Evolutionary conservation across 228 moss, liverwort and hornwort genomes (phyloP), one percentile per base, ranked within the genome.

Genomic region (Sphagnum fallax): DNA sequence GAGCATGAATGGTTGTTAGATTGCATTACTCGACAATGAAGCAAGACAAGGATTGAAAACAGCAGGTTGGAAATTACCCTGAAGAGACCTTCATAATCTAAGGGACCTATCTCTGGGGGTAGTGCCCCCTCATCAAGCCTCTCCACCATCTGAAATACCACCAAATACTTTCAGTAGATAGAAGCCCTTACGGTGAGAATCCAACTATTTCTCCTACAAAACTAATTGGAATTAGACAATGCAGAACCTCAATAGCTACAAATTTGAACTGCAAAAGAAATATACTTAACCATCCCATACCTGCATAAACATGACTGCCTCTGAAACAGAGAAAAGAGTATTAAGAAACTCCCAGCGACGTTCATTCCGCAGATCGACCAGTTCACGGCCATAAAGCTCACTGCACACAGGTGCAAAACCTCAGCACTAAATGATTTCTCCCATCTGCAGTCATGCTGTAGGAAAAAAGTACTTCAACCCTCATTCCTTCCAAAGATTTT

Each of bases 231-330:
- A 32, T 32, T 32, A 32, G 32, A 2, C 32, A 32, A 32, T 32
- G 32, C 32, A 32, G 2, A 32, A 32, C 32, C 32, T 32, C 32
- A 32, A 32, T 32, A 32, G 2, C 32, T 32, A 32, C 32, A 32
- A 32, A 32, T 32, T 32, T 32, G 32, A 32, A 32, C 32, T 55
- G 55, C 8, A 55, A 0, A 55, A 55, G 4, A 55, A 55, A 55
- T 8, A 55, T 55, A 55, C 12, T 32, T 32, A 12, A 8, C 55
- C 55, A 55, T 55, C 52, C 51, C 62, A 68, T 74, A 92, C 93
- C 91, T 93, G 93, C 93, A 93, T 93, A 71, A 87, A 93, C 82
- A 93, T 81, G 55, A 89, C 89, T 66, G 93, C 89, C 72, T 93
- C 91, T 32, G 91, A 93, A 67, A 93, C 85, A 65, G 93, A 93